Evolutionary conservation across 495 filamentous ascomycete genomes (phyloP).

Genomic region (Rhypophila decipiens): DNA sequence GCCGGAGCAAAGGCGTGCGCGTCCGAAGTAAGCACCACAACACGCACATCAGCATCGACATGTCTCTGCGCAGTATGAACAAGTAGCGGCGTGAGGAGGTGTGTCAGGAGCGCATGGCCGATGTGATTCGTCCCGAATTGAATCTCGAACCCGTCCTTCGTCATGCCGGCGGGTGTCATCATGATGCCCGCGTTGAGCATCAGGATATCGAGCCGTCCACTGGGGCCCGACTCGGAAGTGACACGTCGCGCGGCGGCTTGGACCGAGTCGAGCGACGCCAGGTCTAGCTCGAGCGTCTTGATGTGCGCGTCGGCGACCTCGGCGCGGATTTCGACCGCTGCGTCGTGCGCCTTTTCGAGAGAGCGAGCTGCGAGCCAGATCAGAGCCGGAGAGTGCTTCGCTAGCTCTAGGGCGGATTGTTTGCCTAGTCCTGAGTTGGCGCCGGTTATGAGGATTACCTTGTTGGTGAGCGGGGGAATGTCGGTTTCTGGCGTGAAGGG

Average conservation of each 20-base stretch:
- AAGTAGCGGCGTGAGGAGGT: constrained; percentile 36
- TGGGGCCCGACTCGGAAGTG: constrained; percentile 5
- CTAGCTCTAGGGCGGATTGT: constrained; percentile 56
- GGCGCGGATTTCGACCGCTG: constrained; percentile 15
- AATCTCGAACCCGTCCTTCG: constrained; percentile 60
- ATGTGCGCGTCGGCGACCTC: constrained; percentile 5
- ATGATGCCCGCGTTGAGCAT: constrained; percentile 63
- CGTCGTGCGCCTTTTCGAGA: constrained; percentile 22
- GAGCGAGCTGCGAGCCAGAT: constrained; percentile 62
- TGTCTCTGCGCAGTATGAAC: not conserved
- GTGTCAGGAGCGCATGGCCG: constrained; percentile 59
- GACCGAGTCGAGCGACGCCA: constrained; percentile 24
- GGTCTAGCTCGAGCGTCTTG: constrained; percentile 34
- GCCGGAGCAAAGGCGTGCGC: constrained; percentile 29
- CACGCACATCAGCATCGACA: constrained; percentile 32
- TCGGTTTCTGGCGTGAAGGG: constrained; percentile 42
- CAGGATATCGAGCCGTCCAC: constrained; percentile 41
- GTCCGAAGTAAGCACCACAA: constrained; percentile 34
- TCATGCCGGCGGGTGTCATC: constrained; percentile 43
- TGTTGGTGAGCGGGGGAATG: constrained; percentile 50
- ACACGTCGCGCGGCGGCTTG: constrained; percentile 19
- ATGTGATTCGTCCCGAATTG: constrained; percentile 68
- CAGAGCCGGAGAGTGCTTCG: constrained; percentile 34
- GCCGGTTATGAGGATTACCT: constrained; percentile 56
- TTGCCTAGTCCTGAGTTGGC: constrained; percentile 64